A percentile compares a stretch with the other conserved stretches of the same genome.
phyloP scores from a whole-genome alignment of 2,329 filamentous ascomycete genomes.

The Colletotrichum spinosum region DNA sequence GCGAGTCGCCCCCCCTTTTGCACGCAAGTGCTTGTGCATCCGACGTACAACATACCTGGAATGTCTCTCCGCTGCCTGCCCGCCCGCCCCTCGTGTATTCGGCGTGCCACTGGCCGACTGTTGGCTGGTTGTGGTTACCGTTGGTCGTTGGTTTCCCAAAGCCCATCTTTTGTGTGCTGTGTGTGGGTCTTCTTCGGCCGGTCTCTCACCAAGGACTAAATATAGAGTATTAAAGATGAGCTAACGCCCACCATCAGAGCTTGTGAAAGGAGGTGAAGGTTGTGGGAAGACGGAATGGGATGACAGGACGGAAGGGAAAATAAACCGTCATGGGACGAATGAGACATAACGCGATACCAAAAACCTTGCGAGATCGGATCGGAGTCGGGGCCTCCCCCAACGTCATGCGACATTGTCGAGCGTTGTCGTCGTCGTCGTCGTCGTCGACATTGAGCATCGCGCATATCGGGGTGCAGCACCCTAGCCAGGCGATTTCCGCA shows the following conservation, averaged over 20 bases:
- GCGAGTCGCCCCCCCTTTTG: constrained; percentile 15
- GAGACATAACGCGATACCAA: not conserved
- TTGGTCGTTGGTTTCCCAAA: constrained; percentile 10
- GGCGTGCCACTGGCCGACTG: constrained; percentile 22
- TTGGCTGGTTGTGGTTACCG: not conserved
- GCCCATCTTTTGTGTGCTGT: not conserved
- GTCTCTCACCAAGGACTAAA: constrained; percentile 26
- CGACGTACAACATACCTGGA: constrained; percentile 30
- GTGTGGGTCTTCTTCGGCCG: constrained; percentile 17
- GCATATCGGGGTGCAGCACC: constrained; percentile 17
- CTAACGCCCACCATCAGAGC: constrained; percentile 19
- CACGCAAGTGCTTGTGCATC: constrained; percentile 27
- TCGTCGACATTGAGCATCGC: constrained; percentile 11
- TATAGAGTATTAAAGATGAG: constrained; percentile 25
- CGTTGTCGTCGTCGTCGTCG: constrained; percentile 4
- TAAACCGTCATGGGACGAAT: not conserved
- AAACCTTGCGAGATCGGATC: constrained; percentile 8
- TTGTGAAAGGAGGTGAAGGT: not conserved
- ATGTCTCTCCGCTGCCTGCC: constrained; percentile 24
- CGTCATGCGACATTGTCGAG: constrained; percentile 19
- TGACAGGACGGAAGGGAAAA: constrained; percentile 5
- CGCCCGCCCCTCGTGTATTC: not conserved
- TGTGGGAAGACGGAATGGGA: constrained; percentile 15
- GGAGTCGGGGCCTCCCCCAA: constrained; percentile 19
- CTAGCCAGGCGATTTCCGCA: not conserved